Percentiles rank a stretch among this genome's conserved stretches.
phyloP scores from a whole-genome alignment of 768 basidiomycete genomes.

The Tylopilus sp. region DNA sequence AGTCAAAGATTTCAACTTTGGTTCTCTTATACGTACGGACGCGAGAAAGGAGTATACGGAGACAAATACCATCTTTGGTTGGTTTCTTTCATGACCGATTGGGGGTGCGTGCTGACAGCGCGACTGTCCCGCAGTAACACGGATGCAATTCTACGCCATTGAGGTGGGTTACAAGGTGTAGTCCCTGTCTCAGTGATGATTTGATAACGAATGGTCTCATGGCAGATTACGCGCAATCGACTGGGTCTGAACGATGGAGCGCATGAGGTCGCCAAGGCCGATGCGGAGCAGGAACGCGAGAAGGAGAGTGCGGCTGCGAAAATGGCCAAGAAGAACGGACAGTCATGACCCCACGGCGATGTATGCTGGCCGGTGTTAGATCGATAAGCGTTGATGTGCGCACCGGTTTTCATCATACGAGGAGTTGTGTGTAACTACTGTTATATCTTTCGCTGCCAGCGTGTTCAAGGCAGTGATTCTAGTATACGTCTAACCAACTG shows the following conservation, averaged over 20 bases:
- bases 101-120: slow-evolving; percentile 8
- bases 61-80: slow-evolving; percentile 92
- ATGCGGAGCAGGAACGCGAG: slow-evolving; percentile 49
- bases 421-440: not conserved
- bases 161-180: slow-evolving; percentile 54
- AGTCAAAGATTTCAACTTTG: slow-evolving; percentile 94
- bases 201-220: not conserved
- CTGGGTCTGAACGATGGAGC: slow-evolving; percentile 86
- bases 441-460: not conserved
- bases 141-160: slow-evolving; percentile 81
- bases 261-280: slow-evolving; percentile 75
- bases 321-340: slow-evolving; percentile 33
- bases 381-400: not conserved
- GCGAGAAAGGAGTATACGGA: slow-evolving; percentile 81
- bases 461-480: not conserved
- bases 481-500: not conserved
- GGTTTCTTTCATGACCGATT: slow-evolving; percentile 15
- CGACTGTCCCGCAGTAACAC: slow-evolving; percentile 13
- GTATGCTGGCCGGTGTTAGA: not conserved
- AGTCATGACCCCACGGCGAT: slow-evolving; percentile 19
- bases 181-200: slow-evolving; percentile 7
- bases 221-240: slow-evolving; percentile 85
- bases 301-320: slow-evolving; percentile 57
- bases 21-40: slow-evolving; percentile 86
- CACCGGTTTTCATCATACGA: not conserved